These are phyloP conservation scores for Pseudogymnoascus sp. DNA, from an alignment of 2,329 filamentous ascomycete species.

Conservation along the genomic window DNA sequence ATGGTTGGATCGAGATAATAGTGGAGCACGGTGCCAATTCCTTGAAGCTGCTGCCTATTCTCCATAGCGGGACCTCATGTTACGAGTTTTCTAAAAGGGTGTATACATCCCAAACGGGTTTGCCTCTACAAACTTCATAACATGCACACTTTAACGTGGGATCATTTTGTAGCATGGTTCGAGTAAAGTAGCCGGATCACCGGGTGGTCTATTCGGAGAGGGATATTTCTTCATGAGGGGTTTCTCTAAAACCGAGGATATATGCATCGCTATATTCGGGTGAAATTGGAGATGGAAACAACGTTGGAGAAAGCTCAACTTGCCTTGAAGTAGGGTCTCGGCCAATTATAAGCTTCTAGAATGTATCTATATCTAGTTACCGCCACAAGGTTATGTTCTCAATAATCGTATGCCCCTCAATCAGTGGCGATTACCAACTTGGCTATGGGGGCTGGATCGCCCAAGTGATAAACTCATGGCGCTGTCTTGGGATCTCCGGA, in stretches of 20 bases:
- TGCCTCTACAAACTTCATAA: background rate
- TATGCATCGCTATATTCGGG: background rate
- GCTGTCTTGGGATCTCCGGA: background rate
- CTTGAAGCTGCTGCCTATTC: constrained; percentile 1
- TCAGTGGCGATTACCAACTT: background rate
- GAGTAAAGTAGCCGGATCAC: background rate
- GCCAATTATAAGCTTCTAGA: background rate
- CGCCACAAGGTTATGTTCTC: background rate
- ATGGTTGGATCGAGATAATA: background rate
- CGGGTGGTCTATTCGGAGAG: background rate
- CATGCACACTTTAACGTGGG: background rate
- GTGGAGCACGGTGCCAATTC: background rate
- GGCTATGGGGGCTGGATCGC: background rate
- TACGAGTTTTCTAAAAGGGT: background rate
- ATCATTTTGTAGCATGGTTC: background rate
- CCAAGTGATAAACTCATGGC: background rate
- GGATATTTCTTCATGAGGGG: background rate
- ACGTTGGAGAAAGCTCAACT: background rate
- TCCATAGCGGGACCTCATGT: background rate
- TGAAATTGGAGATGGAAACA: background rate
- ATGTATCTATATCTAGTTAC: background rate
- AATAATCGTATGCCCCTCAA: background rate
- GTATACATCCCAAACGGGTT: background rate
- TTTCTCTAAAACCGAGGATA: background rate
- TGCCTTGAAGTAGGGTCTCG: background rate